Evolutionary conservation across 208 protist species (phyloP), one percentile per base, ranked within the genome.

Genomic region (Acanthamoeba triangularis): DNA sequence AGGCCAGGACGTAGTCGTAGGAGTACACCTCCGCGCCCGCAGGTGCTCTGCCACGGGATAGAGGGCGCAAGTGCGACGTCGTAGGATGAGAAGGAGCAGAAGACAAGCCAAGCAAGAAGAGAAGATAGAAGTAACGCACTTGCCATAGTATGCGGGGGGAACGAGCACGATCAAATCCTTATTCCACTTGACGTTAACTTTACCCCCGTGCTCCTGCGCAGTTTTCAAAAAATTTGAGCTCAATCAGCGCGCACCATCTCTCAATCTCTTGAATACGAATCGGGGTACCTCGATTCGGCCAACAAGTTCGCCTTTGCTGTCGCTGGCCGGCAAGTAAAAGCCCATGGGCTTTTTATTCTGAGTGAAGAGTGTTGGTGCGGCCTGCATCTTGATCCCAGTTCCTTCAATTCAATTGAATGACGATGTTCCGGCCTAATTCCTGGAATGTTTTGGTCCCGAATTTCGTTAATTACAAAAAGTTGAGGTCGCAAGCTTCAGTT

Each of bases 301-400:
- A 37, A 7, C 14, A 8, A 78, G 44, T 49, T 49, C 37, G 2
- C 35, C 8, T 14, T 49, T 78, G 4, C 69, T 11, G 30, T 30
- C 35, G 37, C n/a, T 5, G 4, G 35, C 13, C 1, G 69, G 69
- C 33, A 78, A 4, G 18, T 78, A 78, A 14, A 78, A 78, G 3
- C 69, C 69, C 69, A 78, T 78, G 33, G 69, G 69, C 69, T 78
- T 78, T 7, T 49, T 49, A 14, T 49, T 44, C 11, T 49, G 33
- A 8, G 35, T 47, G n/a, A 78, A 78, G 37, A 78, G 69, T 1
- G 2, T 49, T 11, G 33, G 37, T 23, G 69, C 7, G 18, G 35
- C 69, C 18, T 78, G 69, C 69, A 78, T 78, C 8, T 78, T 78
- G 69, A n/a, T n/a, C n/a, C n/a, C n/a, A n/a, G n/a, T n/a, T n/a